phyloP scores from a whole-genome alignment of 1,139 yeast species.

The Schizosaccharomyces versatilis region DNA sequence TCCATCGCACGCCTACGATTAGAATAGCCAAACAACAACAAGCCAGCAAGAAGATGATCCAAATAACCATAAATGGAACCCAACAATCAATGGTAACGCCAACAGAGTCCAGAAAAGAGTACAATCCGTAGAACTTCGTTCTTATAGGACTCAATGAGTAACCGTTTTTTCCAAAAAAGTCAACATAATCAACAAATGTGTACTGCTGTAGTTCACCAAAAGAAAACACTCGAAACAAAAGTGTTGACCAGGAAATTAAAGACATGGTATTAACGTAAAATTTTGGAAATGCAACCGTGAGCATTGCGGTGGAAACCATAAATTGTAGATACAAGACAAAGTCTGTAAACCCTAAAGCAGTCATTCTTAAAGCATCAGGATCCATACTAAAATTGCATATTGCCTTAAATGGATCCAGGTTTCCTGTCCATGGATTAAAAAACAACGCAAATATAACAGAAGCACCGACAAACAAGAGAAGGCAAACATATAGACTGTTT shows the following conservation, averaged over 20 bases:
- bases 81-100: neutral
- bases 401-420: neutral
- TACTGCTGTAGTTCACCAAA: neutral
- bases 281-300: neutral
- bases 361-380: constrained; percentile 1
- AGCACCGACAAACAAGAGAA: neutral
- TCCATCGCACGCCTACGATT: neutral
- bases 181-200: neutral
- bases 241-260: neutral
- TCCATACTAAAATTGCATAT: neutral
- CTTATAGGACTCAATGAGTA: neutral
- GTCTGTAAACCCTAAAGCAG: neutral
- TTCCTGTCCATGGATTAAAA: neutral
- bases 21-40: neutral
- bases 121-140: neutral
- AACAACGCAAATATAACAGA: neutral
- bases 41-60: neutral
- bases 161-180: neutral
- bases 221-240: neutral
- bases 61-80: neutral
- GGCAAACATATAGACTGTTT: neutral
- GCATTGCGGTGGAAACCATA: neutral
- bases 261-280: neutral
- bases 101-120: neutral
- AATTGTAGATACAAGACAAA: neutral